Percentiles rank a stretch among this genome's conserved stretches.
These are phyloP conservation scores for Themeda triandra DNA, from an alignment of 176 grass and related monocot species.

Conservation along the genomic window DNA sequence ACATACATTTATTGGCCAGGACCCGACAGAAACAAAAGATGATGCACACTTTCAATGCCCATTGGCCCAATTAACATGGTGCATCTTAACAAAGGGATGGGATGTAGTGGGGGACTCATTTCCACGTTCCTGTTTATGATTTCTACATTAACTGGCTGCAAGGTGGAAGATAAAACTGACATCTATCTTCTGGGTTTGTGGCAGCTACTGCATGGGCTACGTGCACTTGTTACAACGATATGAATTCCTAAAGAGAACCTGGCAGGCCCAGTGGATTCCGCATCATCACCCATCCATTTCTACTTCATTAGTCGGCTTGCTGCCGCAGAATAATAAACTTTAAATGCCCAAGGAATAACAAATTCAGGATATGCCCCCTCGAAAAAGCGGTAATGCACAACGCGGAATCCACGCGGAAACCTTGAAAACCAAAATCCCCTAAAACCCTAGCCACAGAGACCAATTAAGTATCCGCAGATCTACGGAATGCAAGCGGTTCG, in stretches of 20 bases:
- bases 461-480: background rate
- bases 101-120: background rate
- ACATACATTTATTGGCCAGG: background rate
- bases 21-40: background rate
- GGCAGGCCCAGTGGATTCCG: background rate
- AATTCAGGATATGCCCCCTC: background rate
- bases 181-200: background rate
- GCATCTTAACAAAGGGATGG: background rate
- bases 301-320: background rate
- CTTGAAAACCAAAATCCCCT: background rate
- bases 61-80: conserved; percentile 9
- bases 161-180: background rate
- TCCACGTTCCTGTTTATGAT: background rate
- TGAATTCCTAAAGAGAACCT: background rate
- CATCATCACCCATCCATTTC: background rate
- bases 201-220: background rate
- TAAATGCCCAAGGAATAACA: background rate
- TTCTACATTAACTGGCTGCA: background rate
- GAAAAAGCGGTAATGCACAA: background rate
- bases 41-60: background rate
- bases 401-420: background rate
- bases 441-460: background rate
- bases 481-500: background rate
- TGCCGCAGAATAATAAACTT: background rate
- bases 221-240: background rate